Percentiles rank a stretch among this genome's conserved stretches.
Evolutionary conservation across 169 alveolate species (phyloP).

Genomic region (Nephromyces sp.): DNA sequence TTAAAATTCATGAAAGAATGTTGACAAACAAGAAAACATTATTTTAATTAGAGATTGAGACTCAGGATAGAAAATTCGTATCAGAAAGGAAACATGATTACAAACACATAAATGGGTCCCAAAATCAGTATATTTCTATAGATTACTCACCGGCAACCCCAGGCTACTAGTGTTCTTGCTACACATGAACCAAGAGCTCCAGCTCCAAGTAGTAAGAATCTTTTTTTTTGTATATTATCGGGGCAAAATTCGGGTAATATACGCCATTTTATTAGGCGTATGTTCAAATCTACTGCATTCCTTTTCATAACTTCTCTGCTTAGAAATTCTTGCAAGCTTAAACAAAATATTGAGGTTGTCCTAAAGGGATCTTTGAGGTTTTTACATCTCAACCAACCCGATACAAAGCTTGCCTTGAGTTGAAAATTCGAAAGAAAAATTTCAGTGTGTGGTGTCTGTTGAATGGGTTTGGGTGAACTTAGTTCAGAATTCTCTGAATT

Average conservation of each 20-base stretch:
- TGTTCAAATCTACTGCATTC: slow-evolving; percentile 78
- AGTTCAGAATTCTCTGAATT: no score
- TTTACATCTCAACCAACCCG: neutral
- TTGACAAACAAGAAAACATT: no score
- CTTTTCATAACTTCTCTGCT: slow-evolving; percentile 61
- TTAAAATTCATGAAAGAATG: no score
- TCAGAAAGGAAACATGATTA: no score
- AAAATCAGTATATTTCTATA: no score
- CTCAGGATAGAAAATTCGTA: no score
- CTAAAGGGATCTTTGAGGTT: neutral
- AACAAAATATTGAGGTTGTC: slow-evolving; percentile 1
- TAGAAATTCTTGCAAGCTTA: slow-evolving; percentile 58
- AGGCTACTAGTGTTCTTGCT: slow-evolving; percentile 75
- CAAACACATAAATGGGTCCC: no score
- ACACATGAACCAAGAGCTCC: slow-evolving; percentile 73
- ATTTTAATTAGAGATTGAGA: no score
- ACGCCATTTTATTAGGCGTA: slow-evolving; percentile 87
- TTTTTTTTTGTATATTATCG: slow-evolving; percentile 48
- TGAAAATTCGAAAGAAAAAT: neutral
- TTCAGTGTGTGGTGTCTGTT: neutral
- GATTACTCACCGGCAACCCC: slow-evolving; percentile 78
- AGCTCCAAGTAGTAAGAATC: slow-evolving; percentile 75
- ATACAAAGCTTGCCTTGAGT: neutral
- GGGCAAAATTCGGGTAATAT: slow-evolving; percentile 70
- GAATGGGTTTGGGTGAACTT: no score